phyloP scores from a whole-genome alignment of 805 yeast species.

The Sugiyamaella valdiviana region DNA sequence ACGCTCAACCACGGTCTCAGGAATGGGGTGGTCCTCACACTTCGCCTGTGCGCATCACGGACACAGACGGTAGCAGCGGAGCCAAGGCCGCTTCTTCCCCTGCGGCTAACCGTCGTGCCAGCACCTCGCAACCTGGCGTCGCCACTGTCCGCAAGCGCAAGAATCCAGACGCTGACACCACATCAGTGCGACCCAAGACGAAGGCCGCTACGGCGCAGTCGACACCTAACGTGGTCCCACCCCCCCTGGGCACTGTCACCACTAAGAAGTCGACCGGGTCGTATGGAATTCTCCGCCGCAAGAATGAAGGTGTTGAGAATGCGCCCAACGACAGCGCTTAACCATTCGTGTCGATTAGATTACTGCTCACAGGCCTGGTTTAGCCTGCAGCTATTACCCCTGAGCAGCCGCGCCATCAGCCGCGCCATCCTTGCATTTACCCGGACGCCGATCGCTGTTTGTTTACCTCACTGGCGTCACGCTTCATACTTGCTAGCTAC shows the following conservation, averaged over 20 bases:
- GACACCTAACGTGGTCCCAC: no score
- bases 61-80: no score
- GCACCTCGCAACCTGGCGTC: background rate
- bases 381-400: constrained; percentile 1
- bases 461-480: constrained; percentile 3
- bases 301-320: background rate
- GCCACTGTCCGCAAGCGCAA: background rate
- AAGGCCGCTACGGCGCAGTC: no score
- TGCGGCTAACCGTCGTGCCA: no score
- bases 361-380: no score
- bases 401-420: background rate
- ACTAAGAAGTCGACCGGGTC: background rate
- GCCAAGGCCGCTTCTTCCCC: no score
- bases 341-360: background rate
- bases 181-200: no score
- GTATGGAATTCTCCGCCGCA: background rate
- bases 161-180: background rate
- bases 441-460: background rate
- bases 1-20: no score
- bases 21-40: no score
- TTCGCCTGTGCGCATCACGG: no score
- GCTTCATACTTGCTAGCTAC: background rate
- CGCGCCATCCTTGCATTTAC: background rate
- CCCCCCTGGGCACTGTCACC: background rate
- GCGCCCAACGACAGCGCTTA: background rate